Base-by-base conservation (phyloP, 768 basidiomycete species). In the Boletus vermiculosoides region DNA sequence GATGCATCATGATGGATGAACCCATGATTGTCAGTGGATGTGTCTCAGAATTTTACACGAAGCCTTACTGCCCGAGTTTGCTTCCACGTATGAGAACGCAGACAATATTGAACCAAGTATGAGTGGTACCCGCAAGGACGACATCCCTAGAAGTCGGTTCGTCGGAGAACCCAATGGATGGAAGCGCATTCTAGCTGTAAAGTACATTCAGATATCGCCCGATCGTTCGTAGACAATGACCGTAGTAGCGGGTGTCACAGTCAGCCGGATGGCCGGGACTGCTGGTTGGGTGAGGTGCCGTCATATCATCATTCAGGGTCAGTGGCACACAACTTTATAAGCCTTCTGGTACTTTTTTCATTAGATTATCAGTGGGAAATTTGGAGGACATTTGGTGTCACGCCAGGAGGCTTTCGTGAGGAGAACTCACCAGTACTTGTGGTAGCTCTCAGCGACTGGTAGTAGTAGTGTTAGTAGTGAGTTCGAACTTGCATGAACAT, bases 11-110 rank as follows among this genome's bases (percentile, higher is more conserved):
- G 31, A 33, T 33, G 11, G 2, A 12, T 12, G 11, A 33, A 36
- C 12, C n/a, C 36, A 25, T 33, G 34, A 46, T 22, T 11, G 20
- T 64, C 31, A 65, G 42, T 12, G 3, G 6, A 45, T 31, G 8
- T 5, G 5, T 42, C 12, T 31, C 34, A 4, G 30, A 28, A 22
- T 18, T 30, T n/a, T 22, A 9, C 3, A 15, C 2, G n/a, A 50
- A 28, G 25, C 39, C 63, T 50, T 31, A 63, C 64, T 61, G 45
- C 57, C 57, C 18, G 61, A 47, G 52, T n/a, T 50, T 41, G 65
- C 65, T 36, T 57, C 42, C 7, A 47, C 65, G 39, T 23, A 47
- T 40, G 54, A 55, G 12, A 37, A 28, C n/a, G 30, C n/a, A 1
- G 23, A 55, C 41, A 59, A 41, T 44, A 57, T 45, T 4, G 41